Conservation (phyloP, 768 basidiomycete genomes). For the Hemileccinum impolitum region DNA sequence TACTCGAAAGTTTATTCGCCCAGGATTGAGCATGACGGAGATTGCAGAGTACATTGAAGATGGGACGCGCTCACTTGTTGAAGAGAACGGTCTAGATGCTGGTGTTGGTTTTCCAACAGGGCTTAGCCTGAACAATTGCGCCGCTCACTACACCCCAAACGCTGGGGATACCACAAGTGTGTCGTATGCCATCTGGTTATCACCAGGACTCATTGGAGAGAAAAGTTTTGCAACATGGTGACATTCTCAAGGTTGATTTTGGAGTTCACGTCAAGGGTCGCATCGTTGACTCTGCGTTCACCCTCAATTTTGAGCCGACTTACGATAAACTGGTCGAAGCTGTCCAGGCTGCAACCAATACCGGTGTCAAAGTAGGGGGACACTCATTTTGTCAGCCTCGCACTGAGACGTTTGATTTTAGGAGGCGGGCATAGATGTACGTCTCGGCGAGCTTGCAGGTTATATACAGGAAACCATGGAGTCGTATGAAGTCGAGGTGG, state of each 20-base stretch:
- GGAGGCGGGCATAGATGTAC: constrained; percentile 96
- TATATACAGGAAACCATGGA: constrained; percentile 99
- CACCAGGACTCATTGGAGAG: constrained; percentile 7
- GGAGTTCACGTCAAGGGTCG: constrained; percentile 97
- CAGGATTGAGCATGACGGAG: constrained; percentile 92
- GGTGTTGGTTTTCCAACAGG: constrained; percentile 98
- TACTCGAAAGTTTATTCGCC: constrained; percentile 79
- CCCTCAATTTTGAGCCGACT: constrained; percentile 81
- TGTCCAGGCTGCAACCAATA: constrained; percentile 91
- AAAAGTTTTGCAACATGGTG: constrained; percentile 74
- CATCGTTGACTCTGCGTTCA: constrained; percentile 95
- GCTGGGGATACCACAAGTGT: constrained; percentile 81
- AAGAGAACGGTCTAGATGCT: constrained; percentile 79
- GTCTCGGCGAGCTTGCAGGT: constrained; percentile 88
- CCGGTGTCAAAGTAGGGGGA: constrained; percentile 76
- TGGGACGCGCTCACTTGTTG: constrained; percentile 85
- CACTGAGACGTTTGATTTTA: constrained; percentile 29
- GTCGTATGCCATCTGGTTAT: constrained; percentile 23
- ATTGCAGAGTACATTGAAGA: constrained; percentile 94
- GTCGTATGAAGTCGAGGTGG: constrained; percentile 94
- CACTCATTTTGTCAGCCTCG: not conserved
- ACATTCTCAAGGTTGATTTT: constrained; percentile 95
- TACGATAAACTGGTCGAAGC: constrained; percentile 89
- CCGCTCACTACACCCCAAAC: constrained; percentile 96
- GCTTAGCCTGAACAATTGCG: constrained; percentile 88